A percentile compares a stretch with the other conserved stretches of the same genome.
These are phyloP conservation scores for Flagelloscypha sp. DNA, from an alignment of 768 basidiomycete species.

Conservation along the genomic window DNA sequence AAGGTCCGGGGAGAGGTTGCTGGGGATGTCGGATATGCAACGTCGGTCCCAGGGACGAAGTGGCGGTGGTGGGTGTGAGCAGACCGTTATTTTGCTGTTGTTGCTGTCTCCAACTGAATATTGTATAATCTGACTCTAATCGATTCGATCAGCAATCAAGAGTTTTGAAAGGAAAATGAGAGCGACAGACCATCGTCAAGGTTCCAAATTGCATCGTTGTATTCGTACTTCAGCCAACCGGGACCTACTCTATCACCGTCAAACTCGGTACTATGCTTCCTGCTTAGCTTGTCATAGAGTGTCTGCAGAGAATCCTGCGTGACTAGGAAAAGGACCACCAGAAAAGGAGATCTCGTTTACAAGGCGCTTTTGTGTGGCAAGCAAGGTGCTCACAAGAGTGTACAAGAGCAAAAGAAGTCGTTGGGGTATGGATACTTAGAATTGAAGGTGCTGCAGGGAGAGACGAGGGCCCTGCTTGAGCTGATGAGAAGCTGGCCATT, in stretches of 20 bases:
- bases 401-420: slow-evolving; percentile 63
- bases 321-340: slow-evolving; percentile 33
- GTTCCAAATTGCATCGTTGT: slow-evolving; percentile 71
- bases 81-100: slow-evolving; percentile 19
- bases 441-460: slow-evolving; percentile 36
- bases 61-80: slow-evolving; percentile 13
- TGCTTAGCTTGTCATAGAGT: slow-evolving; percentile 64
- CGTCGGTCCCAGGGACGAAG: slow-evolving; percentile 33
- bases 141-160: slow-evolving; percentile 1
- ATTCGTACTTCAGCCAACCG: slow-evolving; percentile 85
- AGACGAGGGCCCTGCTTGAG: too few relatives aligned
- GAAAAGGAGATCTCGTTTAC: neutral
- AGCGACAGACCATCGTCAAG: slow-evolving; percentile 71
- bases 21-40: slow-evolving; percentile 58
- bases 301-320: slow-evolving; percentile 56
- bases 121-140: slow-evolving; percentile 79
- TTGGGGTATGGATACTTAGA: slow-evolving; percentile 70
- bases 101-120: slow-evolving; percentile 72
- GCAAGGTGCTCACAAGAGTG: slow-evolving; percentile 53
- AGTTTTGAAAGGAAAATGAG: neutral
- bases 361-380: neutral
- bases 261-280: slow-evolving; percentile 54
- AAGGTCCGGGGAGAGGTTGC: slow-evolving; percentile 47
- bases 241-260: slow-evolving; percentile 55
- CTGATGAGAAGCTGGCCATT: too few relatives aligned